phyloP scores from a whole-genome alignment of 495 filamentous ascomycete species.

The Massariosphaeria phaeospora region DNA sequence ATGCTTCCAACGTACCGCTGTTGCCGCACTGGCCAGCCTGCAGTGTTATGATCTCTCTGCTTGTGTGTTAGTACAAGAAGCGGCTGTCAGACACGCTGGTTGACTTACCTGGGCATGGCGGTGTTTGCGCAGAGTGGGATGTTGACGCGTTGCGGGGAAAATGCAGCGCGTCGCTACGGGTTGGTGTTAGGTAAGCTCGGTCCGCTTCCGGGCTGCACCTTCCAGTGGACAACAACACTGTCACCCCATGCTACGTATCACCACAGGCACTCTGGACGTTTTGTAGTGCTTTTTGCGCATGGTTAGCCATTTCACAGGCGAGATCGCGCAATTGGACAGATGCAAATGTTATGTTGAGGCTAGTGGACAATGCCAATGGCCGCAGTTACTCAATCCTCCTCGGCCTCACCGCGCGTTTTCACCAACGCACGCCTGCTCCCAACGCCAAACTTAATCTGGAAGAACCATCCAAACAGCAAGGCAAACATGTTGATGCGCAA shows the following conservation, averaged over 20 bases:
- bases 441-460: conserved; percentile 25
- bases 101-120: conserved; percentile 34
- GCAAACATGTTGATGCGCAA: conserved; percentile 31
- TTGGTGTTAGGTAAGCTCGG: conserved; percentile 4
- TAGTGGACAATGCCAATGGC: neutral
- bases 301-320: too few species aligned
- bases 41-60: conserved; percentile 96
- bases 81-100: neutral
- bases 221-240: neutral
- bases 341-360: neutral
- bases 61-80: neutral
- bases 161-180: conserved; percentile 1
- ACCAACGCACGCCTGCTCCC: conserved; percentile 6
- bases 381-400: neutral
- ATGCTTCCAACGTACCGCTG: conserved; percentile 67
- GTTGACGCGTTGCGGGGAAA: conserved; percentile 29
- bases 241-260: neutral
- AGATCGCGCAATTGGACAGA: too few species aligned
- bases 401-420: neutral
- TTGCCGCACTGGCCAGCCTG: conserved; percentile 99
- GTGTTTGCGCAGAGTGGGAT: conserved; percentile 11
- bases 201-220: neutral
- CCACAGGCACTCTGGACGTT: neutral
- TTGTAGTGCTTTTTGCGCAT: neutral
- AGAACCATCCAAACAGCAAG: conserved; percentile 22